Base-by-base conservation (phyloP, 164 flowering plant species). In the Dillenia turbinata region DNA sequence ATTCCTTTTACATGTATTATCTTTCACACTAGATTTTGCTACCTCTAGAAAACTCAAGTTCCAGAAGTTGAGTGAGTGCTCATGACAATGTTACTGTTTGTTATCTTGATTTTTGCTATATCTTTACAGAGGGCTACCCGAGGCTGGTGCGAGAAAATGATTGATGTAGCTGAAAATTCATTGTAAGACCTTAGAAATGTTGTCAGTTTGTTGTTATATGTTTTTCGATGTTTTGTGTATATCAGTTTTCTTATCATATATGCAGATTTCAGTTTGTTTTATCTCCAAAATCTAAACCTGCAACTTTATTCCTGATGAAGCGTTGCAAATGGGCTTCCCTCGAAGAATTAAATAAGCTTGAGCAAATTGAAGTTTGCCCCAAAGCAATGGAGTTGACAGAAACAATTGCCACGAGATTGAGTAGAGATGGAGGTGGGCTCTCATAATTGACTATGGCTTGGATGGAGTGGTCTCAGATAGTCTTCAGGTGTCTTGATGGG, bases 141-240 rank as follows among this genome's bases (percentile, higher is more conserved):
- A 61, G 97, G 97, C 61, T 95, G 99, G 99, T 84, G 88, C 71
- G 99, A 95, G 69, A 95, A 92, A 75, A 88, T 95, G 97, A 71
- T 95, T 67, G 97, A 95, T 77, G 82, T 89, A 63, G 74, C 79
- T 2, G 97, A 92, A 68, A 81, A 83, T 69, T 87, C 97, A 70
- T 67, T 74, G 89, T 89, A 85, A 83, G 88, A 12, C 54, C 69
- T 66, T 58, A 17, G 47, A 43, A 33, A 56, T 49, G 13, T 43
- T 47, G 2, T 62, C 62, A 19, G 55, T 52, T 52, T 17, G 1
- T 10, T n/a, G 56, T 52, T 12, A 43, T 49, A 8, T 49, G 22
- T 56, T 47, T 26, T 26, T 5, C 2, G 26, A 26, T 55, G 46
- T 12, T 7, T 15, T 44, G 16, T 12, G 5, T 44, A 17, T 45